phyloP scores from a whole-genome alignment of 2,329 filamentous ascomycete species.

The Phoma sp. region DNA sequence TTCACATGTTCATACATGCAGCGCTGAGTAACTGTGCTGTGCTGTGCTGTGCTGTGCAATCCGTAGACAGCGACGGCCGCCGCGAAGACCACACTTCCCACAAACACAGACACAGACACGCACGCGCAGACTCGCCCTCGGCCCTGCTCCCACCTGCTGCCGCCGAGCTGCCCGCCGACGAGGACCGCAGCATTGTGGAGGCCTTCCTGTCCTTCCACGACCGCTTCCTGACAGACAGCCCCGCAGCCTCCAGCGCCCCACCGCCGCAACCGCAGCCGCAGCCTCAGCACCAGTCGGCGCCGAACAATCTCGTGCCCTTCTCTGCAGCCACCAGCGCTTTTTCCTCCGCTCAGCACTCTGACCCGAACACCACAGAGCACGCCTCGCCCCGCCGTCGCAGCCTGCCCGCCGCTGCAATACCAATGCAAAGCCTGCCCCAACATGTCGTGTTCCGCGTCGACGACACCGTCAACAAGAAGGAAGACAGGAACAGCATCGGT shows the following conservation, averaged over 20 bases:
- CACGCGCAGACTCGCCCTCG: neutral
- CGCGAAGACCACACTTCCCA: conserved; percentile 3
- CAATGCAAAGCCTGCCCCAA: conserved; percentile 22
- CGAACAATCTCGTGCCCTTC: conserved; percentile 29
- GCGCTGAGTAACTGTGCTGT: neutral
- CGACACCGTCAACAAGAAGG: conserved; percentile 51
- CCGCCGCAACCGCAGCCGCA: conserved; percentile 19
- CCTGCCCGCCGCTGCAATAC: neutral
- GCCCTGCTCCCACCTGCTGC: neutral
- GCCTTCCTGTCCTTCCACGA: conserved; percentile 33
- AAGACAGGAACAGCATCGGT: conserved; percentile 50
- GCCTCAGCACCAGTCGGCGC: conserved; percentile 19
- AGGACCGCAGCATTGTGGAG: conserved; percentile 17
- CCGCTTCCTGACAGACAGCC: conserved; percentile 27
- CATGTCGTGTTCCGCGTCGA: conserved; percentile 47
- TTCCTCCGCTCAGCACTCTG: conserved; percentile 7
- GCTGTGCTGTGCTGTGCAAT: too few species aligned
- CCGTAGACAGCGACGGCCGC: conserved; percentile 1
- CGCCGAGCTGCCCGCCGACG: conserved; percentile 6
- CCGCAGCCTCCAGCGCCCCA: conserved; percentile 20
- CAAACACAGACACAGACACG: neutral
- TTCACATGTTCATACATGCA: conserved; percentile 24
- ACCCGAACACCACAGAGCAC: neutral
- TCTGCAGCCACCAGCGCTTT: conserved; percentile 28
- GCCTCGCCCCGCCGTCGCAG: neutral